Conservation (phyloP, 1,139 yeast species). For the Suhomyces anneliseae region DNA sequence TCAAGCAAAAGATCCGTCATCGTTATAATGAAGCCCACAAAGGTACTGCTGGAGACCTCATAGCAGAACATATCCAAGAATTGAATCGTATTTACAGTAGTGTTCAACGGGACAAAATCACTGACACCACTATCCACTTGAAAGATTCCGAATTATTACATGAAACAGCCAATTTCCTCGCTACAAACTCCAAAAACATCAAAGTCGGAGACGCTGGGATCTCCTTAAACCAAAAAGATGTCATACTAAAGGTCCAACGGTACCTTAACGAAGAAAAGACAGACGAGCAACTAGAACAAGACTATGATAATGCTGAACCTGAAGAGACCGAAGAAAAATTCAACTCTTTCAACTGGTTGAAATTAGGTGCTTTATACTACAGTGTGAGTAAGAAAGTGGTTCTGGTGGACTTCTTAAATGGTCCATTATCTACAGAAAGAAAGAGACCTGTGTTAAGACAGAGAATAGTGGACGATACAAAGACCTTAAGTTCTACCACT, state of each 20-base stretch:
- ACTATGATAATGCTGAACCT: slow-evolving; percentile 8
- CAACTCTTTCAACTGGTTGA: slow-evolving; percentile 55
- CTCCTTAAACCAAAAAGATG: slow-evolving; percentile 49
- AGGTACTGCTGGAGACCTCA: slow-evolving; percentile 35
- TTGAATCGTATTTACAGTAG: slow-evolving; percentile 29
- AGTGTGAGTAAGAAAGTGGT: slow-evolving; percentile 49
- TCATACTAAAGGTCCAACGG: slow-evolving; percentile 38
- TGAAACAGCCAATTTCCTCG: slow-evolving; percentile 42
- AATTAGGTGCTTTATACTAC: slow-evolving; percentile 56
- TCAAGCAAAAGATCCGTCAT: slow-evolving; percentile 22
- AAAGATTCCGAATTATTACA: slow-evolving; percentile 44
- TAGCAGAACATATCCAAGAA: slow-evolving; percentile 28
- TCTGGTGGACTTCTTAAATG: slow-evolving; percentile 62
- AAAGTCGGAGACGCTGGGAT: slow-evolving; percentile 55
- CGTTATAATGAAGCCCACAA: slow-evolving; percentile 32
- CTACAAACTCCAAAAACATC: slow-evolving; percentile 56
- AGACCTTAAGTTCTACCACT: slow-evolving; percentile 31
- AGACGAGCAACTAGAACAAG: slow-evolving; percentile 15
- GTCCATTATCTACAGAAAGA: slow-evolving; percentile 69
- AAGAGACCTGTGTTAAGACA: slow-evolving; percentile 38
- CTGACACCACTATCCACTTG: slow-evolving; percentile 29
- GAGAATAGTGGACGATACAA: slow-evolving; percentile 46
- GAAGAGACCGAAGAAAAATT: slow-evolving; percentile 26
- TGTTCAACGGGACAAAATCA: slow-evolving; percentile 28
- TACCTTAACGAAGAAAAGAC: slow-evolving; percentile 30